phyloP scores from a whole-genome alignment of 208 protist species.

The Jaenimonas drosophilae region DNA sequence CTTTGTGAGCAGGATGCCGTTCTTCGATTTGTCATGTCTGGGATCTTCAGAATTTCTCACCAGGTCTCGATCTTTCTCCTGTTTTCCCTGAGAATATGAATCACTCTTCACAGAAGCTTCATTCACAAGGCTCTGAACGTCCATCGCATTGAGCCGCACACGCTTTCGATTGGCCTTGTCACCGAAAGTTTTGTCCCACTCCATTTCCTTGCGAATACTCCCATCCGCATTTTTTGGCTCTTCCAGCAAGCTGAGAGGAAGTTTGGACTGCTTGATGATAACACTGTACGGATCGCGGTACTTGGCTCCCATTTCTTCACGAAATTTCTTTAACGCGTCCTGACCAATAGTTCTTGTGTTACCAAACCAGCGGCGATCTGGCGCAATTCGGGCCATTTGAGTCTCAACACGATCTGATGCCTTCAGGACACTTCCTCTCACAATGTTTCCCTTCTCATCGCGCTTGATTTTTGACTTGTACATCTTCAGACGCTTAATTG shows the following conservation, averaged over 20 bases:
- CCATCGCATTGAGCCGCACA: conserved; percentile 41
- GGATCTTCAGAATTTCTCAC: conserved; percentile 19
- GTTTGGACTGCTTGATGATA: conserved; percentile 94
- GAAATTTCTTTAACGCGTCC: conserved; percentile 94
- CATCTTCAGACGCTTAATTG: conserved; percentile 87
- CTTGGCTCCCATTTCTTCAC: conserved; percentile 92
- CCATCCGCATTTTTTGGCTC: conserved; percentile 75
- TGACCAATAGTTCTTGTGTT: conserved; percentile 96
- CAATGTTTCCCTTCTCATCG: conserved; percentile 88
- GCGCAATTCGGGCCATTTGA: conserved; percentile 90
- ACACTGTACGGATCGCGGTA: conserved; percentile 97
- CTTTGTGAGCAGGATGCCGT: conserved; percentile 93
- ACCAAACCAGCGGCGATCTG: conserved; percentile 96
- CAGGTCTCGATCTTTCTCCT: conserved; percentile 50
- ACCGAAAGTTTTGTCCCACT: conserved; percentile 95
- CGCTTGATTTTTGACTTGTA: conserved; percentile 83
- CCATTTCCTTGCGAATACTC: conserved; percentile 91
- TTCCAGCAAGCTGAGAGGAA: conserved; percentile 95
- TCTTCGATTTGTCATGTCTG: conserved; percentile 63
- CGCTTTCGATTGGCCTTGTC: conserved; percentile 92
- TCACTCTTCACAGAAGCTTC: conserved; percentile 26
- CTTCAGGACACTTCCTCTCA: conserved; percentile 84
- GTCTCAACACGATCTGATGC: conserved; percentile 76
- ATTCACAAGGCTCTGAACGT: conserved; percentile 43
- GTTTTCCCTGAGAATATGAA: conserved; percentile 43